Base-by-base conservation (phyloP, 2,329 filamentous ascomycete genomes). In the Hypoxylon sp. region DNA sequence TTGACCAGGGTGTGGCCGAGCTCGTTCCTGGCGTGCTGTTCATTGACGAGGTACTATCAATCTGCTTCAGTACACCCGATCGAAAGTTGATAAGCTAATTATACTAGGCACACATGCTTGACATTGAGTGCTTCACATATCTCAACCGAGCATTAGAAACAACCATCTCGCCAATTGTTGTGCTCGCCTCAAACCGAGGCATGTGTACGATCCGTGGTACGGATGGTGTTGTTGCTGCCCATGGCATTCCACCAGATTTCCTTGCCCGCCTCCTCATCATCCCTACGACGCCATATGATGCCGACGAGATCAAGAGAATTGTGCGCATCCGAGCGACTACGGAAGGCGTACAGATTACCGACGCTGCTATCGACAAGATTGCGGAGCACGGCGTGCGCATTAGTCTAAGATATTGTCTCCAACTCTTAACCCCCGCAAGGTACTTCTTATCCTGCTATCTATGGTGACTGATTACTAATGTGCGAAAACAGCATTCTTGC, bases 51-150 rank as follows among this genome's bases (percentile, higher is more conserved):
- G 94, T 96, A 88, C 4, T 47, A 81, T 74, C 77, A 60, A 53
- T 51, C 46, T n/a, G 17, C 44, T 63, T 42, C 44, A 57, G 22
- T 52, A 44, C 58, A 42, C 42, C 55, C 3, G 13, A 33, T 31
- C 58, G 6, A 3, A 29, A 58, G 13, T 35, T 37, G 52, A 9
- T 50, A 50, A 67, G 44, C 42, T 71, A 48, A 72, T 58, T 63
- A 74, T 65, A 71, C 61, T 75, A 97, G 94, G 95, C 97, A 67
- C 95, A 99, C 85, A 99, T 99, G 96, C 94, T 99, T 75, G 96
- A 99, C 81, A 92, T 99, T 74, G 96, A 99, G 85, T 97, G 94
- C 85, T 99, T 98, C 84, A 98, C 96, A 73, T 99, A 98, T 83
- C 90, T 99, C 78, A 98, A 98, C 86, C 93, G 94, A 78, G 96